Evolutionary conservation across 1,139 yeast genomes (phyloP), one percentile per base, ranked within the genome.

Genomic region (Debaryomyces subglobosus): DNA sequence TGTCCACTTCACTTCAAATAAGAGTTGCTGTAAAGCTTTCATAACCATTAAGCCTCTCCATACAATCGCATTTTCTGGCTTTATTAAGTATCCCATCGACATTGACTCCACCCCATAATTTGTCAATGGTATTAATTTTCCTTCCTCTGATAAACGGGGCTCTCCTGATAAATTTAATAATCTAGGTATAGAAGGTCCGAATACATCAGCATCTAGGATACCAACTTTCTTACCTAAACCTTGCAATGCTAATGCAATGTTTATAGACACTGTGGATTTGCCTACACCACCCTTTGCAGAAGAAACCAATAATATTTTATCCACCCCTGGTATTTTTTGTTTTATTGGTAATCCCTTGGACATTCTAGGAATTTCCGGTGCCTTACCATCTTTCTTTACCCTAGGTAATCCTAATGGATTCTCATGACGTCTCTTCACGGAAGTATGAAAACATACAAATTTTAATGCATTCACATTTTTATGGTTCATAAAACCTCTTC

Each of bases 1-100:
- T 7, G 81, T 77, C 96, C 96, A 89, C 46, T 84, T 79, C 0
- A 89, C 96, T 48, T 89, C 96, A 57, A 86, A 89, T 18, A 89
- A 64, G 16, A 89, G 72, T 60, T 89, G 96, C 56, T 89, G 91
- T 25, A 89, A 65, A 0, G 96, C 96, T 62, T 89, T 89, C 83
- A 88, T 90, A 29, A 89, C 94, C 83, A 89, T 83, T 40, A 89
- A 67, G 0, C 96, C 96, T 51, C 96, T 71, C 96, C 96, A 89
- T 0, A 87, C 95, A 3, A 90, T 79, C 0, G 96, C 90, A 44
- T 78, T 77, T 37, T 76, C 81, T 24, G 88, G 88, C n/a, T 77
- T 69, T 1, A 89, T 80, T 56, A 89, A 69, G 59, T 85, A 89
- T 0, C 96, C 96, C 96, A 89, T 89, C 0, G 96, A 88, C 96